A percentile compares a stretch with the other conserved stretches of the same genome.
Conservation (phyloP, 2,329 filamentous ascomycete genomes). For the Pestalotiopsis sp. region DNA sequence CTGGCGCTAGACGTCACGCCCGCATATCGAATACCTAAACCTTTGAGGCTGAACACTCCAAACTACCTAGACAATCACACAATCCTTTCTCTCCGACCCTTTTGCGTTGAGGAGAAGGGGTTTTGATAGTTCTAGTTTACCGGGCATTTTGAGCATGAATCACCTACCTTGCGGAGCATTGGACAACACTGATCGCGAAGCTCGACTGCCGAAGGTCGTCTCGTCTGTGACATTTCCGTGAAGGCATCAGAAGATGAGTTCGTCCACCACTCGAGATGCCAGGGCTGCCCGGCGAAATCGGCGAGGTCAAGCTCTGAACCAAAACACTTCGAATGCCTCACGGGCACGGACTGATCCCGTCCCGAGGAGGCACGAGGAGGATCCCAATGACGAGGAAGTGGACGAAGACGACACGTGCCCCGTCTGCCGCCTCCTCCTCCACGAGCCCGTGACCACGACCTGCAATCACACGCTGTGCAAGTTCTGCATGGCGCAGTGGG, state of each 20-base stretch:
- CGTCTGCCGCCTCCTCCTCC: constrained; percentile 45
- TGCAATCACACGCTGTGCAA: constrained; percentile 46
- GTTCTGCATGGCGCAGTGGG: constrained; percentile 49
- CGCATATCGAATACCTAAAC: not conserved
- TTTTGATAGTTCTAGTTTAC: no score
- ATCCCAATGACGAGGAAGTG: constrained; percentile 4
- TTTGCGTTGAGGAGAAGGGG: no score
- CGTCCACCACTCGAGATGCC: not conserved
- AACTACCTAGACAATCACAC: not conserved
- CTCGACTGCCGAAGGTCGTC: no score
- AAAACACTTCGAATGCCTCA: not conserved
- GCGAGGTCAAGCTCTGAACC: not conserved
- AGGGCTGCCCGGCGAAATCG: not conserved
- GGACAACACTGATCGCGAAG: not conserved
- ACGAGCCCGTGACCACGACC: constrained; percentile 40
- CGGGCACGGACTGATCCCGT: not conserved
- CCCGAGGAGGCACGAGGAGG: not conserved
- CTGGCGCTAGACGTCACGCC: not conserved
- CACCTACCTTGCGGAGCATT: not conserved
- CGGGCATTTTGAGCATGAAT: not conserved
- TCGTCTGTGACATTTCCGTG: no score
- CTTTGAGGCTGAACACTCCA: not conserved
- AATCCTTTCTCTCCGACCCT: not conserved
- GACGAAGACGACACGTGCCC: constrained; percentile 45
- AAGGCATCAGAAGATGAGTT: not conserved